Base-by-base conservation (phyloP, 1,284 basidiomycete species). In the Somion occarium region DNA sequence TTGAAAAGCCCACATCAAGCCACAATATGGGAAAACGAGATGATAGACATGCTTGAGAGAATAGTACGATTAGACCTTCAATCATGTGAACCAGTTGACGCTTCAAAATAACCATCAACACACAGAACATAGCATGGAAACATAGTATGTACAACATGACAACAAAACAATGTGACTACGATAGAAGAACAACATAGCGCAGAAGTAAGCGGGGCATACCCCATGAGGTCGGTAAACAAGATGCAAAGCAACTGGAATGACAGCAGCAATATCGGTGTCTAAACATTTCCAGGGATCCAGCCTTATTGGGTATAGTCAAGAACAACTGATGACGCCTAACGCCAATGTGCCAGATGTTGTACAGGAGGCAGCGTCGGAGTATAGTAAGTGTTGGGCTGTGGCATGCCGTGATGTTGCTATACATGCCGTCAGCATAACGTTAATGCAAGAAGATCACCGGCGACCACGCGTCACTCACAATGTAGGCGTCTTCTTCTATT, bases 401-500 rank as follows among this genome's bases (percentile, higher is more conserved):
- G 46, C 30, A 61, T 50, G 49, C 64, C 54, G 54, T 68, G 61
- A 51, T 51, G 30, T 38, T 48, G 49, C 44, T 51, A 25, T 58
- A 51, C 42, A 56, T 55, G 44, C 49, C 38, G 50, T 46, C 38
- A 53, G 53, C 45, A 50, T 44, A 48, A 25, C 26, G 38, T 13
- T 13, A 38, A 23, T 37, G n/a, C 44, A 12, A 38, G 37, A 49
- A 18, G 26, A 49, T 34, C 7, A 52, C 43, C 12, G 52, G 48
- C 48, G 43, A 38, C 55, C 54, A 56, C 46, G 25, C 4, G 27
- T 20, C n/a, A 67, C 79, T 61, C 63, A 83, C 82, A 55, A 68
- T 66, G 54, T 83, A 83, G 53, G 73, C 69, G 37, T 86, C 83
- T 51, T 88, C 85, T 65, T 88, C 85, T 49, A 85, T 77, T 58